Percentiles rank a stretch among this genome's conserved stretches.
Conservation (phyloP, 164 flowering plant species). For the Vitis riparia region DNA sequence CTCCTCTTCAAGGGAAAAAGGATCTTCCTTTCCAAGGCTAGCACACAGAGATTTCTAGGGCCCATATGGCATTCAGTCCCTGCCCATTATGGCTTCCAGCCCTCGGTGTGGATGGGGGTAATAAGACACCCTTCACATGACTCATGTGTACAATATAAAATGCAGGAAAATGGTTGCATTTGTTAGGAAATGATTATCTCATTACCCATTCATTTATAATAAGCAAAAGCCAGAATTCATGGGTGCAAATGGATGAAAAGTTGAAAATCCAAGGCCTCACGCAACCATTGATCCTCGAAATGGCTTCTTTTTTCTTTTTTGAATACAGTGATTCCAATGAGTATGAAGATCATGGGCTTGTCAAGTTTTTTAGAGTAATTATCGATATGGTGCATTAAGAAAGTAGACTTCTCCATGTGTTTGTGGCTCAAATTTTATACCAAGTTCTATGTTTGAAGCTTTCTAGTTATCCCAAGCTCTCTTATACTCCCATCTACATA, state of each 20-base stretch:
- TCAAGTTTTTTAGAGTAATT: no score
- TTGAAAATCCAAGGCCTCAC: slow-evolving; percentile 11
- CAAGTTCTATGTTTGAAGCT: neutral
- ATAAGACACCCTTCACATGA: slow-evolving; percentile 15
- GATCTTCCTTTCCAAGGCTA: neutral
- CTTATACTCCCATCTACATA: no score
- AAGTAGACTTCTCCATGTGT: neutral
- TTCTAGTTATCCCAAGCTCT: no score
- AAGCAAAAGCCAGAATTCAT: slow-evolving; percentile 29
- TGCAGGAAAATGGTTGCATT: slow-evolving; percentile 15
- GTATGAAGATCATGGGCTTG: slow-evolving; percentile 8
- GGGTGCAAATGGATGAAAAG: slow-evolving; percentile 21
- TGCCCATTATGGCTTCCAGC: slow-evolving; percentile 17
- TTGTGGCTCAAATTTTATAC: neutral
- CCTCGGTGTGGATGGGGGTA: slow-evolving; percentile 10
- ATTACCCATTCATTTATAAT: slow-evolving; percentile 17
- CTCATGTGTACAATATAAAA: slow-evolving; percentile 12
- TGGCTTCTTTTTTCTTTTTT: slow-evolving; percentile 1
- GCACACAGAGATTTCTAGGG: slow-evolving; percentile 8
- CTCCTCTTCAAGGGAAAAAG: no score
- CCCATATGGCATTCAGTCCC: slow-evolving; percentile 11
- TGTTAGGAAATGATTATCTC: slow-evolving; percentile 15
- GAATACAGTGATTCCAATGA: slow-evolving; percentile 17
- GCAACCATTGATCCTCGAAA: slow-evolving; percentile 6
- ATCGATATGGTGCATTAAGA: neutral